phyloP scores from a whole-genome alignment of 352 stramenopile genomes.

The Phytophthora ohioensis region DNA sequence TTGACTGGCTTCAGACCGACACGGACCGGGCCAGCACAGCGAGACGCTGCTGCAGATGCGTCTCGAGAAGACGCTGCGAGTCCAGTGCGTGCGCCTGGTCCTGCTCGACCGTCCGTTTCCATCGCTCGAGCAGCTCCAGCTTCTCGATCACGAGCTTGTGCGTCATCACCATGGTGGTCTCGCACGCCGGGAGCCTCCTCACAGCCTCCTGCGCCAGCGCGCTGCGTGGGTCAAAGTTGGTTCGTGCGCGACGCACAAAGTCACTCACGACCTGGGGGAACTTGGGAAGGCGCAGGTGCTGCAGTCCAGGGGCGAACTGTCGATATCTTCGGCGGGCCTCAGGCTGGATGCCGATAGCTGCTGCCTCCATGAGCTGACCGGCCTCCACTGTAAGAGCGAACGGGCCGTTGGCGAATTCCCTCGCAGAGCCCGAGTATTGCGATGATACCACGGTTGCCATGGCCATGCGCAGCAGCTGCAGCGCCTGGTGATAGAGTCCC shows the following conservation, averaged over 20 bases:
- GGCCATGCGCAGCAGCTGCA: constrained; percentile 72
- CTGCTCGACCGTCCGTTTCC: constrained; percentile 61
- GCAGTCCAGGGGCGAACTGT: constrained; percentile 55
- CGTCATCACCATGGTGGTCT: constrained; percentile 78
- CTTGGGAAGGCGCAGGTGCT: constrained; percentile 62
- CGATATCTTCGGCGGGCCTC: constrained; percentile 75
- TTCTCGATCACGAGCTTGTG: constrained; percentile 84
- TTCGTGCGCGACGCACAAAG: constrained; percentile 67
- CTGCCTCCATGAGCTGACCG: constrained; percentile 69
- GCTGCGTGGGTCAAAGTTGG: constrained; percentile 67
- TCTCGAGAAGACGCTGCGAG: constrained; percentile 61
- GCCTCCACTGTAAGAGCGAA: constrained; percentile 78
- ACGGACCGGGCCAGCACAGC: constrained; percentile 61
- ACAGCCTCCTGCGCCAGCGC: constrained; percentile 61
- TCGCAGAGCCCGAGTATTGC: constrained; percentile 70
- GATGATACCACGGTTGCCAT: constrained; percentile 70
- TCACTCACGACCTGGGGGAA: constrained; percentile 72
- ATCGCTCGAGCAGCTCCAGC: constrained; percentile 73
- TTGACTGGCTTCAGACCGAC: constrained; percentile 46
- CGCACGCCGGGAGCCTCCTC: constrained; percentile 69
- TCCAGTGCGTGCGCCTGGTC: constrained; percentile 61
- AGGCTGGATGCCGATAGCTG: constrained; percentile 70
- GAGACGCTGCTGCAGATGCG: constrained; percentile 73
- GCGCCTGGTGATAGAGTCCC: constrained; percentile 66
- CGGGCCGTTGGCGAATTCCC: constrained; percentile 74